Conservation (phyloP, 192 early-diverging fungal species). For the Umbelopsis isabellina region DNA sequence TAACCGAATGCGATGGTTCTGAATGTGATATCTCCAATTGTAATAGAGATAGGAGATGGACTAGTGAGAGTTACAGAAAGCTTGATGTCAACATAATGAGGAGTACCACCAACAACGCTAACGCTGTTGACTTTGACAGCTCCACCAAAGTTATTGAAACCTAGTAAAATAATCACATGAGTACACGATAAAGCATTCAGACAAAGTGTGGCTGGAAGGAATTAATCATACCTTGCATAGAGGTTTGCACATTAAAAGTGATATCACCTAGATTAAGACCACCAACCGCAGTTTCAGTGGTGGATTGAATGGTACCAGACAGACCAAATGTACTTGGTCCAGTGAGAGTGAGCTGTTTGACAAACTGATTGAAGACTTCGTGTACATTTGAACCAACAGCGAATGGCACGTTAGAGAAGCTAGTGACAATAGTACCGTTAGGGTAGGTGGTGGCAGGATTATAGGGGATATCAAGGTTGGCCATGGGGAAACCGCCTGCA, state of each 20-base stretch:
- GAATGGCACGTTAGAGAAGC: conserved; percentile 39
- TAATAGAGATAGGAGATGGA: conserved; percentile 57
- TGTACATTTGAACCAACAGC: conserved; percentile 20
- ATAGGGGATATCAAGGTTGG: conserved; percentile 35
- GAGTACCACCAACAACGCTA: conserved; percentile 24
- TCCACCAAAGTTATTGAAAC: conserved; percentile 38
- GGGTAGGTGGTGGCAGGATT: conserved; percentile 30
- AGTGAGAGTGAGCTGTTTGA: conserved; percentile 29
- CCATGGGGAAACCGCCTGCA: conserved; percentile 26
- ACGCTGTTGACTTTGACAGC: conserved; percentile 18
- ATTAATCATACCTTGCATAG: conserved; percentile 32
- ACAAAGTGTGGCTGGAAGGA: background rate
- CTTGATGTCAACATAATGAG: conserved; percentile 45
- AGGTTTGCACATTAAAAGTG: conserved; percentile 40
- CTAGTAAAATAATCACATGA: conserved; percentile 20
- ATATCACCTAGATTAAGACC: conserved; percentile 44
- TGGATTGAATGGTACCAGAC: conserved; percentile 33
- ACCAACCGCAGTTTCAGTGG: conserved; percentile 41
- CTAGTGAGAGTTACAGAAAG: conserved; percentile 50
- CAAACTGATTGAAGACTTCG: conserved; percentile 32
- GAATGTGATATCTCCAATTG: conserved; percentile 50
- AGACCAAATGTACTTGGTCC: conserved; percentile 30
- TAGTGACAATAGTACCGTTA: conserved; percentile 22
- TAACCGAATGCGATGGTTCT: conserved; percentile 36
- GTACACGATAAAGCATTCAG: background rate